These are phyloP conservation scores for Stereocaulon alpinum DNA, from an alignment of 495 filamentous ascomycete genomes.

Conservation along the genomic window DNA sequence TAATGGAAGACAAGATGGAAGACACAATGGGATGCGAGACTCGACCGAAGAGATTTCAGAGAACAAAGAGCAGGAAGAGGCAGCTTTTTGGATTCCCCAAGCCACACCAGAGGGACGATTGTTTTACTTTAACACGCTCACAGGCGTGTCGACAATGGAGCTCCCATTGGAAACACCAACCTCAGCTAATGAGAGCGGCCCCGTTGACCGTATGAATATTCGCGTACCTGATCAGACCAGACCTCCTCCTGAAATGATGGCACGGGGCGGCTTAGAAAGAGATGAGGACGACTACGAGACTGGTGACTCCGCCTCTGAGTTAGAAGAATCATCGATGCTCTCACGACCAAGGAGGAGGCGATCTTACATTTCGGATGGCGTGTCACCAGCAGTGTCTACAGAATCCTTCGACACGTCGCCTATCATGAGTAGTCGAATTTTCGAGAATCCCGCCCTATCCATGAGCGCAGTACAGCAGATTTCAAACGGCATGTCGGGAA, in stretches of 20 bases:
- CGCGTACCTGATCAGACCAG: constrained; percentile 82
- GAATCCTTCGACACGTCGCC: constrained; percentile 64
- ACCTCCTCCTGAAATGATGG: constrained; percentile 87
- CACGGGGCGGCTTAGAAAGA: constrained; percentile 66
- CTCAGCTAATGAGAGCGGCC: constrained; percentile 69
- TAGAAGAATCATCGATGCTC: constrained; percentile 56
- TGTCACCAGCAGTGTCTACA: constrained; percentile 86
- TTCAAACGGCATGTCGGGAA: constrained; percentile 34
- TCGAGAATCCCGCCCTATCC: constrained; percentile 39
- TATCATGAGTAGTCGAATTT: constrained; percentile 33
- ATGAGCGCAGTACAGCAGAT: constrained; percentile 30
- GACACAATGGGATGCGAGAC: constrained; percentile 45
- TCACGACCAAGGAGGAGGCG: constrained; percentile 50
- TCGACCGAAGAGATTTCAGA: constrained; percentile 56
- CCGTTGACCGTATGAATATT: constrained; percentile 76
- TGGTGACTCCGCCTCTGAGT: constrained; percentile 70
- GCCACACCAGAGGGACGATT: constrained; percentile 86
- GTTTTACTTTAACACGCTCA: constrained; percentile 98
- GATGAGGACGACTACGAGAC: constrained; percentile 80
- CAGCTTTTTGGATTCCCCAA: constrained; percentile 97
- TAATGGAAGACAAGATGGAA: constrained; percentile 50
- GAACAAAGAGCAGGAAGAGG: constrained; percentile 65
- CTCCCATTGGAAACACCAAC: constrained; percentile 85
- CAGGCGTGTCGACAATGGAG: constrained; percentile 84
- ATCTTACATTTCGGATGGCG: constrained; percentile 55